phyloP scores from a whole-genome alignment of 2,329 filamentous ascomycete species.

The Aspergillus novofumigatus region DNA sequence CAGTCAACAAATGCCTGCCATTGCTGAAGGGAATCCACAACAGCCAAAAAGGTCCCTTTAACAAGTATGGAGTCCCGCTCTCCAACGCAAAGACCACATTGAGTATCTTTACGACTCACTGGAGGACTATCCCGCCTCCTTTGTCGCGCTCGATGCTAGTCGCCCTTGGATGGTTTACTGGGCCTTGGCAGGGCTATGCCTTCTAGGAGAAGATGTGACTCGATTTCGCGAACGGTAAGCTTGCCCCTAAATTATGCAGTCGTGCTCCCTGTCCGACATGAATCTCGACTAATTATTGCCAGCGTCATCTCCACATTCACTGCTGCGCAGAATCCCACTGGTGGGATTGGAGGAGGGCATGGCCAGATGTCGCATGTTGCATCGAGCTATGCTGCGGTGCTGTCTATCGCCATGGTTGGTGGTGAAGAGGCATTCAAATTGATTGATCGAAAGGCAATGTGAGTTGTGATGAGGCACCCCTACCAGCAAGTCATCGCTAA shows the following conservation, averaged over 20 bases:
- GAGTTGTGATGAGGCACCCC: slow-evolving; percentile 20
- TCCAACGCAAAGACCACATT: slow-evolving; percentile 60
- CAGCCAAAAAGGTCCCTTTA: slow-evolving; percentile 53
- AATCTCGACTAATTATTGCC: slow-evolving; percentile 12
- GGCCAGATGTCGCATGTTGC: slow-evolving; percentile 87
- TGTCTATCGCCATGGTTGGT: slow-evolving; percentile 74
- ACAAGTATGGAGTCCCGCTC: slow-evolving; percentile 66
- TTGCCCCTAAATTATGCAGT: slow-evolving; percentile 3
- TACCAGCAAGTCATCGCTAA: slow-evolving; percentile 16
- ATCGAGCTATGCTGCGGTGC: slow-evolving; percentile 77
- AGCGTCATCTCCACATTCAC: slow-evolving; percentile 68
- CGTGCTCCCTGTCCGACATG: background rate
- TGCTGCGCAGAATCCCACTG: slow-evolving; percentile 74
- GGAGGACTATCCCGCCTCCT: slow-evolving; percentile 62
- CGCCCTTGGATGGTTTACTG: slow-evolving; percentile 95
- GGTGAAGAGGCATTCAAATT: slow-evolving; percentile 68
- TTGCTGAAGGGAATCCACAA: slow-evolving; percentile 55
- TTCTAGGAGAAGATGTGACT: slow-evolving; percentile 70
- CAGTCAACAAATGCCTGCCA: slow-evolving; percentile 64
- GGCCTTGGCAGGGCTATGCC: slow-evolving; percentile 70
- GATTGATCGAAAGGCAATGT: slow-evolving; percentile 75
- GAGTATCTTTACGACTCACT: slow-evolving; percentile 48
- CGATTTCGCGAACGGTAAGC: slow-evolving; percentile 60
- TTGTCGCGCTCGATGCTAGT: slow-evolving; percentile 75
- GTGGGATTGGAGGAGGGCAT: slow-evolving; percentile 91